phyloP scores from a whole-genome alignment of 331 rosid genomes.

The Quercus phellos region DNA sequence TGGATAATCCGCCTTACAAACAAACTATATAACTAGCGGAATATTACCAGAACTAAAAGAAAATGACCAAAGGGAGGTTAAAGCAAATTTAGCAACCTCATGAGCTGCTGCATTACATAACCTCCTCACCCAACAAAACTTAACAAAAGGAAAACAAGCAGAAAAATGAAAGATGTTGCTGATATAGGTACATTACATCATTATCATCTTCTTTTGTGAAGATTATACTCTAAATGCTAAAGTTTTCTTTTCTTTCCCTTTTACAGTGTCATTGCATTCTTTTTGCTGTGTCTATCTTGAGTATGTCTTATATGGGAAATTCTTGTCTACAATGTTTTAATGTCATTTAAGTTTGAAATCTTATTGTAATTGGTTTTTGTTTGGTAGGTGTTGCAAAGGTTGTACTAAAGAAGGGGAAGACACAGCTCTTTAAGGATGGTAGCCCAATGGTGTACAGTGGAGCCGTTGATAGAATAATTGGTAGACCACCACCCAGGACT shows the following conservation, averaged over 20 bases:
- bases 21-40: no score
- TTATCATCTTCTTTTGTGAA: not conserved
- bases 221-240: not conserved
- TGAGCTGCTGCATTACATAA: no score
- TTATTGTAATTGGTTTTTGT: constrained; percentile 32
- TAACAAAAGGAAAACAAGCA: no score
- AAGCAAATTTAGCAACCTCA: no score
- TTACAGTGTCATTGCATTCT: not conserved
- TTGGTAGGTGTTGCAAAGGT: constrained; percentile 80
- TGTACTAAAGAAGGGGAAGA: constrained; percentile 85
- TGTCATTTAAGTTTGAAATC: constrained; percentile 13
- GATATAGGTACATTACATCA: not conserved
- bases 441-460: constrained; percentile 97
- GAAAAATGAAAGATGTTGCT: not conserved
- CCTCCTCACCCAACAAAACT: no score
- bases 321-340: not conserved
- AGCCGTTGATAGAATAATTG: constrained; percentile 85
- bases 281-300: not conserved
- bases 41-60: no score
- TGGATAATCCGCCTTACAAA: no score
- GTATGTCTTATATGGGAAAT: not conserved
- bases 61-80: no score
- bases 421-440: constrained; percentile 93
- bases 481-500: constrained; percentile 89
- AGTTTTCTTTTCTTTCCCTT: not conserved